These are phyloP conservation scores for Fomitiporia mediterranea DNA, from an alignment of 1,284 basidiomycete genomes.

Conservation along the genomic window DNA sequence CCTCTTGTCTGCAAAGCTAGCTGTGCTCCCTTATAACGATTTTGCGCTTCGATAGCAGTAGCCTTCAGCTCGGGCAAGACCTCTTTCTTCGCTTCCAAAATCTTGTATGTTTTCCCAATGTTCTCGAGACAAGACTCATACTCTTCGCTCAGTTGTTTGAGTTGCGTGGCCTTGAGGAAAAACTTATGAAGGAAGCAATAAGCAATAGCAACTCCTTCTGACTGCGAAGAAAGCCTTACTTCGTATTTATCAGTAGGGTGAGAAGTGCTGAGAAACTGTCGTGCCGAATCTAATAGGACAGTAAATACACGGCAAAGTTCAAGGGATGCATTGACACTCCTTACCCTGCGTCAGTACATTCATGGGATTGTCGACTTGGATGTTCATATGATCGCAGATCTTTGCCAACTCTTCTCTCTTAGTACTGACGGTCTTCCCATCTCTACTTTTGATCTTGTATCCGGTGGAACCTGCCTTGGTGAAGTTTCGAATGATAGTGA, in stretches of 20 bases:
- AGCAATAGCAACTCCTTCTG: not conserved
- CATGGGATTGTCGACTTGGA: conserved; percentile 96
- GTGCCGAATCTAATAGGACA: conserved; percentile 36
- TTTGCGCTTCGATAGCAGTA: conserved; percentile 53
- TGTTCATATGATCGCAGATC: conserved; percentile 92
- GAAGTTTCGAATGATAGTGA: conserved; percentile 82
- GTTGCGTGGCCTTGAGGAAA: conserved; percentile 91
- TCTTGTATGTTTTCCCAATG: conserved; percentile 58
- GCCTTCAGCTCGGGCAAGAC: conserved; percentile 70
- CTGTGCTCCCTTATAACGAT: conserved; percentile 66
- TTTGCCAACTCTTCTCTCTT: conserved; percentile 83
- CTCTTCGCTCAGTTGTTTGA: conserved; percentile 83
- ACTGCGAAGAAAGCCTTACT: conserved; percentile 43
- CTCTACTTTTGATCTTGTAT: conserved; percentile 82
- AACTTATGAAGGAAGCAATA: conserved; percentile 50
- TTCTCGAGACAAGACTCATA: conserved; percentile 78
- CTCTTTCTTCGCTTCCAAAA: conserved; percentile 65
- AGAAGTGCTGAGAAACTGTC: conserved; percentile 86
- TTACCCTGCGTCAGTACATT: conserved; percentile 89
- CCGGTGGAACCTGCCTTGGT: conserved; percentile 67
- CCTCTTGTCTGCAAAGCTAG: conserved; percentile 70
- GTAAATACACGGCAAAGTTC: not conserved
- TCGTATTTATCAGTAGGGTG: conserved; percentile 87
- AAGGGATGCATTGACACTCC: too few species aligned
- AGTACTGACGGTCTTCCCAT: conserved; percentile 65